Evolutionary conservation across 164 flowering plant species (phyloP), one percentile per base, ranked within the genome.

Genomic region (Brasenia schreberi): DNA sequence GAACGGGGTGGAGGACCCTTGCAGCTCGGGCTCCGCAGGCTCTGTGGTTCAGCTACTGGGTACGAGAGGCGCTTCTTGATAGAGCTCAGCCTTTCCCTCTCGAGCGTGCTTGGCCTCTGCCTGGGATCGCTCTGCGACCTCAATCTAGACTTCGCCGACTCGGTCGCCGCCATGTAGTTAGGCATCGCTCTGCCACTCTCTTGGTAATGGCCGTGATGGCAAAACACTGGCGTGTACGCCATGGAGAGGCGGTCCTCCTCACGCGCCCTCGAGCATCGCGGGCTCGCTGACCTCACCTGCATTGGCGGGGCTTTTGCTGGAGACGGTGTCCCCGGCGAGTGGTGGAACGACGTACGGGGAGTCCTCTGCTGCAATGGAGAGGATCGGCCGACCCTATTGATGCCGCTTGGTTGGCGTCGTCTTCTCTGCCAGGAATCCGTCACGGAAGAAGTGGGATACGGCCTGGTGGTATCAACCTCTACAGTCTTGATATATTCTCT

Each of bases 131-230:
- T 70, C 62, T 70, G 69, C 49, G 94, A 84, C 61, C 97, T 77
- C 9, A 74, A 19, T 62, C 89, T 63, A 4, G 96, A 95, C 68
- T 80, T 84, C 16, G 98, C 93, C 4, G 98, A 92, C 65, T 81
- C 98, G 0, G 98, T 92, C 39, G 93, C 84, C 2, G 88, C 85
- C 98, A 92, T 92, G 77, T 92, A 92, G 72, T 81, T 92, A 0
- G 98, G 98, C 33, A 78, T 39, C 0, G 72, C 68, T 18, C 18
- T 59, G 7, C 62, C 42, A 2, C 42, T 69, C 65, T 52, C 62
- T 0, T 68, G 69, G 16, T 61, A 62, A 56, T 58, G 59, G 43
- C 59, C 23, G 19, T 64, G 42, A 7, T n/a, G 33, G 33, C 33
- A 18, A 7, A 23, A n/a, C 19, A 7, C 63, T 4, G 63, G 63